These are phyloP conservation scores for Phytophthora palmivora DNA, from an alignment of 352 stramenopile species.

Conservation along the genomic window DNA sequence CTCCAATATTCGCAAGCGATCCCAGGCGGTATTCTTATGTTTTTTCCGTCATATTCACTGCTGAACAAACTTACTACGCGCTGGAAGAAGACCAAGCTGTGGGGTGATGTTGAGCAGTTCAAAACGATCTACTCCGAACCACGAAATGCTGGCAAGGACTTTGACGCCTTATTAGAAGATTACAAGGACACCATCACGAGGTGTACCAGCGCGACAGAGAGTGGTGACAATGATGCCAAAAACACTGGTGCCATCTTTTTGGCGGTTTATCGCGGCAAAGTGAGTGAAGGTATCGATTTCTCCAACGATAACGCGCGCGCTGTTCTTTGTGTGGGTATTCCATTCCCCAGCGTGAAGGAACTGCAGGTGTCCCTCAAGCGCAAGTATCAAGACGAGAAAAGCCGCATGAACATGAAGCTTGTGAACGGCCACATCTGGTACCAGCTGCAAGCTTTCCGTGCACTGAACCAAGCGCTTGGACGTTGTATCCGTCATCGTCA, in stretches of 20 bases:
- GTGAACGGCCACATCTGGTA: conserved; percentile 95
- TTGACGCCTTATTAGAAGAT: conserved; percentile 77
- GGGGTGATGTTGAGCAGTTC: conserved; percentile 58
- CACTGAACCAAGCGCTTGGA: conserved; percentile 99
- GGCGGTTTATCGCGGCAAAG: conserved; percentile 98
- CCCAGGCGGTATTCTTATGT: conserved; percentile 86
- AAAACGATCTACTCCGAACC: conserved; percentile 79
- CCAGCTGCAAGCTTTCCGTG: conserved; percentile 96
- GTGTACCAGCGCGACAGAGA: not conserved
- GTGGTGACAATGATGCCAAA: not conserved
- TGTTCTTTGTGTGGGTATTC: conserved; percentile 98
- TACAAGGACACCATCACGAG: conserved; percentile 59
- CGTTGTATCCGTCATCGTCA: conserved; percentile 97
- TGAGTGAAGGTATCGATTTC: conserved; percentile 99
- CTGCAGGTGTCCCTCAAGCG: conserved; percentile 85
- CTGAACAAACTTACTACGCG: conserved; percentile 73
- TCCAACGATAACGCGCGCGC: conserved; percentile 95
- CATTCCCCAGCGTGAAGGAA: conserved; percentile 97
- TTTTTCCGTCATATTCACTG: conserved; percentile 87
- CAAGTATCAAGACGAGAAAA: conserved; percentile 85
- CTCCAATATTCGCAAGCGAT: conserved; percentile 72
- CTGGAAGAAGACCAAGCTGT: conserved; percentile 78
- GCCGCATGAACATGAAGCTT: conserved; percentile 59
- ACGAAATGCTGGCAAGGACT: conserved; percentile 80
- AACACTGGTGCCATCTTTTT: conserved; percentile 95